phyloP scores from a whole-genome alignment of 1,139 yeast species.

The Magnusiomyces paraingens region DNA sequence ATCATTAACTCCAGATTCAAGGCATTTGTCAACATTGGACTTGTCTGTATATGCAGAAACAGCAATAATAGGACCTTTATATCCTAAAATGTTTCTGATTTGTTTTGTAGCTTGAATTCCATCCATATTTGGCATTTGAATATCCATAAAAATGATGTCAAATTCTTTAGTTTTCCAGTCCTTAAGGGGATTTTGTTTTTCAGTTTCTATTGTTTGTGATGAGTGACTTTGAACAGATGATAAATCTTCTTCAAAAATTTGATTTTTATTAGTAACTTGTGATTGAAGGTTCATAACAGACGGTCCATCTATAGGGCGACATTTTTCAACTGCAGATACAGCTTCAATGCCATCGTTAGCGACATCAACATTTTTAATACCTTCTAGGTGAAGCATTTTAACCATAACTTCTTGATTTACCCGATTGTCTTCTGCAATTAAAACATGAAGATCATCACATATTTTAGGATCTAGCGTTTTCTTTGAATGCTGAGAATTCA shows the following conservation, averaged over 20 bases:
- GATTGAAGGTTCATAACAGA: neutral
- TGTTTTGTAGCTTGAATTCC: slow-evolving; percentile 75
- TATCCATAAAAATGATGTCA: slow-evolving; percentile 88
- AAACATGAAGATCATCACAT: slow-evolving; percentile 41
- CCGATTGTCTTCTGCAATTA: slow-evolving; percentile 92
- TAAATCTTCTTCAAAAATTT: neutral
- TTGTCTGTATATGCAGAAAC: slow-evolving; percentile 94
- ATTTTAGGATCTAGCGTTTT: slow-evolving; percentile 31
- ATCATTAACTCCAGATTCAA: slow-evolving; percentile 82
- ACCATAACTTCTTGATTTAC: slow-evolving; percentile 93
- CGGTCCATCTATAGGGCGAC: neutral
- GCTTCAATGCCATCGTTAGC: slow-evolving; percentile 95
- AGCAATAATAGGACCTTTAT: slow-evolving; percentile 74
- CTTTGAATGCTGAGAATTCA: too few relatives aligned
- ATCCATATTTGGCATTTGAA: slow-evolving; percentile 93
- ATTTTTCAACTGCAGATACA: slow-evolving; percentile 44
- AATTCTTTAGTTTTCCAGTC: slow-evolving; percentile 32
- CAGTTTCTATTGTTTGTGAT: neutral
- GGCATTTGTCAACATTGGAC: slow-evolving; percentile 77
- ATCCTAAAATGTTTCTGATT: slow-evolving; percentile 57
- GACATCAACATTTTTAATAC: slow-evolving; percentile 60
- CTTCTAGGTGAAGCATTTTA: slow-evolving; percentile 83
- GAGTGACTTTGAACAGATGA: slow-evolving; percentile 39
- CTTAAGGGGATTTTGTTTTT: neutral
- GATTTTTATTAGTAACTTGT: neutral